A percentile compares a stretch with the other conserved stretches of the same genome.
Evolutionary conservation across 768 basidiomycete species (phyloP).

Genomic region (Neoboletus brunneissimus): DNA sequence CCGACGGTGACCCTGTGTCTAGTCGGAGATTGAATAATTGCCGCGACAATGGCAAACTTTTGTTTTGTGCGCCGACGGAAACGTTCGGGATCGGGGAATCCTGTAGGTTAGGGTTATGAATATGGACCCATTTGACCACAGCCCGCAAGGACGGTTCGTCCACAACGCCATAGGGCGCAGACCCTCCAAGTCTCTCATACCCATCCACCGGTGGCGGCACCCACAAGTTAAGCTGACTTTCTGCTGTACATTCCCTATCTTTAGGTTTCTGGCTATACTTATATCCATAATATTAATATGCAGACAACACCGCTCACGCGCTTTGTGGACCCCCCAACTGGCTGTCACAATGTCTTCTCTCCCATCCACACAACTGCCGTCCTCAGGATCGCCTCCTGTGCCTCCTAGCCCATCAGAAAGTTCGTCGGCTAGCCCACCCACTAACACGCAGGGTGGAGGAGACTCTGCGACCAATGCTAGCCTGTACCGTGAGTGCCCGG

Average conservation of each 20-base stretch:
- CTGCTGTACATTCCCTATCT: background rate
- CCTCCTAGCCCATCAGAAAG: background rate
- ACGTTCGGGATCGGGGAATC: background rate
- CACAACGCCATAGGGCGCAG: background rate
- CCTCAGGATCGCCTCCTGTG: background rate
- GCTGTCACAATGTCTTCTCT: conserved; percentile 13
- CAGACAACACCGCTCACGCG: background rate
- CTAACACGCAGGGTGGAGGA: background rate
- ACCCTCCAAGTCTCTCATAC: background rate
- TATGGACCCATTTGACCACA: background rate
- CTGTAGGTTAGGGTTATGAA: conserved; percentile 4
- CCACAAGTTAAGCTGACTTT: background rate
- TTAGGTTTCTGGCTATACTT: background rate
- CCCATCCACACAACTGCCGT: background rate
- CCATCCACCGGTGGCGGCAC: background rate
- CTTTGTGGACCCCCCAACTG: background rate
- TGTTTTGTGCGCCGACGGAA: conserved; percentile 3
- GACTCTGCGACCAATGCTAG: conserved; percentile 21
- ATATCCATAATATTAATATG: conserved; percentile 20
- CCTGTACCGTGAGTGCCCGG: conserved; percentile 27
- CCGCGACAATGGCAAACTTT: background rate
- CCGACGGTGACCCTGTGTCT: no score
- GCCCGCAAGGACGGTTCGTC: background rate
- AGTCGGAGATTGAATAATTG: background rate
- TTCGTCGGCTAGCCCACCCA: background rate